phyloP scores from a whole-genome alignment of 2,329 filamentous ascomycete genomes.

The Penicillium sp. region DNA sequence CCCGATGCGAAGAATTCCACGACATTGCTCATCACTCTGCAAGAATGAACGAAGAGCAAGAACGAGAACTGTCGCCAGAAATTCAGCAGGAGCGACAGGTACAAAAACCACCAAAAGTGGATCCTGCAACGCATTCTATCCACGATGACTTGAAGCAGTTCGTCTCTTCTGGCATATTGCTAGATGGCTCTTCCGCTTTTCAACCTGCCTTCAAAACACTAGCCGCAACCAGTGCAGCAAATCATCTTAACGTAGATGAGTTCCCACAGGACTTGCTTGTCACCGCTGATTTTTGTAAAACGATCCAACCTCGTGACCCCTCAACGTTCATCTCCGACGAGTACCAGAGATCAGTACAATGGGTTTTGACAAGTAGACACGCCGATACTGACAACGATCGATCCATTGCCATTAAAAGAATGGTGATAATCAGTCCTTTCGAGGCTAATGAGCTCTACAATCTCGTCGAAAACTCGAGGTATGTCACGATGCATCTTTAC shows the following conservation, averaged over 20 bases:
- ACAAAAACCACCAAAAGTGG: constrained; percentile 42
- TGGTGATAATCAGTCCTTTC: constrained; percentile 28
- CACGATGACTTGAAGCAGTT: not conserved
- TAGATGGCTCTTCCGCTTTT: too few species aligned
- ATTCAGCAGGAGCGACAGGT: constrained; percentile 59
- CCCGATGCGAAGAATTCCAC: constrained; percentile 33
- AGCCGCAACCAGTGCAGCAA: too few species aligned
- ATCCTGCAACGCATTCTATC: constrained; percentile 35
- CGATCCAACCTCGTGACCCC: constrained; percentile 3
- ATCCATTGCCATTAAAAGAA: not conserved
- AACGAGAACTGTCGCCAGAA: constrained; percentile 54
- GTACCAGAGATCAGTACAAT: constrained; percentile 1
- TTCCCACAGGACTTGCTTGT: not conserved
- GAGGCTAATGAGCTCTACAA: constrained; percentile 53
- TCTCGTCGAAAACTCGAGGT: constrained; percentile 35
- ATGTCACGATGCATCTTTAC: constrained; percentile 51
- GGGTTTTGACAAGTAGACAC: not conserved
- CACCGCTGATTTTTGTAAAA: constrained; percentile 1
- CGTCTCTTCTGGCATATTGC: too few species aligned
- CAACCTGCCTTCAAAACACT: too few species aligned
- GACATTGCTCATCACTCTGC: constrained; percentile 28
- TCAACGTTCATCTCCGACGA: not conserved
- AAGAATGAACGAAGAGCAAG: constrained; percentile 61
- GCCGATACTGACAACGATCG: not conserved
- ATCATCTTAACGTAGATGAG: too few species aligned